Conservation (phyloP, 306 rosid species). For the Astragalus membranaceus region DNA sequence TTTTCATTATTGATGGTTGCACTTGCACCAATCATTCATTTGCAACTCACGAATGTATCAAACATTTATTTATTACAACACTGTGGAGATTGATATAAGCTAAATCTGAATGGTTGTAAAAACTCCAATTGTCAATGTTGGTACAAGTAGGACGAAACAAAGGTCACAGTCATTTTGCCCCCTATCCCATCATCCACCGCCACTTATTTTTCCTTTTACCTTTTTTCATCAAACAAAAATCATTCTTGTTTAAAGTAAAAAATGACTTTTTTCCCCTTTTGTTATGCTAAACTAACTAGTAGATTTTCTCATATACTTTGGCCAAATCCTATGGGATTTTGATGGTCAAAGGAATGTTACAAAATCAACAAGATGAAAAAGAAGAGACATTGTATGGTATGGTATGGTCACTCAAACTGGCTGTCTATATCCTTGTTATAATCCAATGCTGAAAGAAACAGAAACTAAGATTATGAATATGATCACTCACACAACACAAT, state of each 20-base stretch:
- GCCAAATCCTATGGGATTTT: too few species aligned
- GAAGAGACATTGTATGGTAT: conserved; percentile 6
- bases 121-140: neutral
- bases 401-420: conserved; percentile 24
- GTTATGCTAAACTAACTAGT: too few species aligned
- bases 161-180: conserved; percentile 16
- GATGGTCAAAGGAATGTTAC: too few species aligned
- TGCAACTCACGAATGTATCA: neutral
- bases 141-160: conserved; percentile 22
- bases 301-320: too few species aligned
- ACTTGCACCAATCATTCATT: neutral
- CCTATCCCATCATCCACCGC: conserved; percentile 12
- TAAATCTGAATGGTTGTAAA: neutral
- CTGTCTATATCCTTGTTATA: conserved; percentile 15
- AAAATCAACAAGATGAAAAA: conserved; percentile 4
- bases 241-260: too few species aligned
- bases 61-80: neutral
- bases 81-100: neutral
- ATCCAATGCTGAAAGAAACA: conserved; percentile 6
- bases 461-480: conserved; percentile 19
- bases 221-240: too few species aligned
- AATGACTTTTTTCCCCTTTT: too few species aligned
- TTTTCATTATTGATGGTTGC: too few species aligned
- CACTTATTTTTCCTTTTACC: neutral
- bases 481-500: conserved; percentile 20